These are phyloP conservation scores for Fremontodendron californicum DNA, from an alignment of 345 rosid species.

Conservation along the genomic window DNA sequence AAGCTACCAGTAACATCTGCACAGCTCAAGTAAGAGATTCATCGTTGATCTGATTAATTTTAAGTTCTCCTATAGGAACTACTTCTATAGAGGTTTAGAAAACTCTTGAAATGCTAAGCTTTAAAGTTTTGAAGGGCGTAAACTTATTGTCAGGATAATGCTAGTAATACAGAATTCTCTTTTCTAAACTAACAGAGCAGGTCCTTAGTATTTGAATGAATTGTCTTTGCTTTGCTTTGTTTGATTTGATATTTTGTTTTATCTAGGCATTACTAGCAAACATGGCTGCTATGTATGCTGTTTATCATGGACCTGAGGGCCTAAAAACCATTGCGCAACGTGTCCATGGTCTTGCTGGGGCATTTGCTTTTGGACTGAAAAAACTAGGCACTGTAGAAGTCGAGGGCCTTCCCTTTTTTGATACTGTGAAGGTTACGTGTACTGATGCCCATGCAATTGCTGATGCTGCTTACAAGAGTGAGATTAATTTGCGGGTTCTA, in stretches of 20 bases:
- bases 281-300: too few relatives aligned
- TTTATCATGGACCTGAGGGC: too few relatives aligned
- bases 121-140: background rate
- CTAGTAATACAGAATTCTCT: background rate
- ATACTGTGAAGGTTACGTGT: constrained; percentile 82
- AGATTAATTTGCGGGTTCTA: constrained; percentile 70
- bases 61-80: background rate
- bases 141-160: background rate
- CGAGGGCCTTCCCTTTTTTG: too few relatives aligned
- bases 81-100: background rate
- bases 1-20: constrained; percentile 98
- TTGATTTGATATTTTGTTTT: constrained; percentile 22
- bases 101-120: background rate
- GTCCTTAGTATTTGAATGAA: background rate
- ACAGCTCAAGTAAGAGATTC: constrained; percentile 76
- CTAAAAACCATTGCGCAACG: too few relatives aligned
- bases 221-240: constrained; percentile 10
- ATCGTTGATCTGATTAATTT: constrained; percentile 3
- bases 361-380: too few relatives aligned
- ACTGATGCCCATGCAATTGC: constrained; percentile 74
- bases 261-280: too few relatives aligned
- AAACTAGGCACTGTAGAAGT: too few relatives aligned
- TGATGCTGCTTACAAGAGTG: too few relatives aligned
- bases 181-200: too few relatives aligned
- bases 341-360: too few relatives aligned